A percentile compares a stretch with the other conserved stretches of the same genome.
Evolutionary conservation across 2,329 filamentous ascomycete genomes (phyloP).

Genomic region (Bipolaris bicolor): DNA sequence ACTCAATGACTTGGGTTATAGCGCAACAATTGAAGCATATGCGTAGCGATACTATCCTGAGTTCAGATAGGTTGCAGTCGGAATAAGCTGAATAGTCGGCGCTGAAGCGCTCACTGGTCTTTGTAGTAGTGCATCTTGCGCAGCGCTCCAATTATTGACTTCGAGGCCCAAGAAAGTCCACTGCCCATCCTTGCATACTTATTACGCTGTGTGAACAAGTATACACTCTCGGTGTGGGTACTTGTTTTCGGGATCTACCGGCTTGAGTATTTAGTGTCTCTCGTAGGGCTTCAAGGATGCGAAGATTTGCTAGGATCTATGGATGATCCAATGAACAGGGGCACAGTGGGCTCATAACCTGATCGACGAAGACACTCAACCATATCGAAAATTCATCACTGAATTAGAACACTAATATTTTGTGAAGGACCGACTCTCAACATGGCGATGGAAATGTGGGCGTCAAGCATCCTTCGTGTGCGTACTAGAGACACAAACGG

Average conservation of each 20-base stretch:
- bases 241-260: conserved; percentile 53
- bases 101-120: conserved; percentile 59
- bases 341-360: background rate
- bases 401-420: background rate
- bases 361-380: background rate
- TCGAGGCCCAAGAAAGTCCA: conserved; percentile 54
- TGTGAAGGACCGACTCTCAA: background rate
- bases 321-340: conserved; percentile 25
- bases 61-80: conserved; percentile 43
- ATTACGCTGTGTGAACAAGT: conserved; percentile 50
- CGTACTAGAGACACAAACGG: background rate
- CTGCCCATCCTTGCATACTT: conserved; percentile 50
- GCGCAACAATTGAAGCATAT: conserved; percentile 35
- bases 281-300: conserved; percentile 56
- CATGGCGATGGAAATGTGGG: background rate
- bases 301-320: conserved; percentile 44
- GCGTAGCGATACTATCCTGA: conserved; percentile 28
- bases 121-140: conserved; percentile 59
- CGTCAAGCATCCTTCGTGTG: background rate
- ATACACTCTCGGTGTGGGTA: conserved; percentile 54
- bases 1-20: conserved; percentile 34
- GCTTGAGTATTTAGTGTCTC: conserved; percentile 51
- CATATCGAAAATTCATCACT: background rate
- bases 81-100: conserved; percentile 59
- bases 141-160: conserved; percentile 58